Conservation (phyloP, 192 early-diverging fungal genomes). For the Oehlia diaphana region DNA sequence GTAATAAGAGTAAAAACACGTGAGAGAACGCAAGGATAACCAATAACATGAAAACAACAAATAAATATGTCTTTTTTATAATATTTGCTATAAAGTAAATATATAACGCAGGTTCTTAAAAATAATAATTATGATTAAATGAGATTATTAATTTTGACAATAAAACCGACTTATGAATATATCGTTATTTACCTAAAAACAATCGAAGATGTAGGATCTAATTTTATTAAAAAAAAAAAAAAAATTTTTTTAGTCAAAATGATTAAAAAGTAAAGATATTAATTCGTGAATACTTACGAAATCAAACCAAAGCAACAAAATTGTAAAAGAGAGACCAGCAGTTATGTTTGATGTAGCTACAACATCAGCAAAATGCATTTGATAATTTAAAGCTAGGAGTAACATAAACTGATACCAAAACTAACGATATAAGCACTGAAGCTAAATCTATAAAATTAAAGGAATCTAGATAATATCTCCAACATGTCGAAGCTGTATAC, state of each 20-base stretch:
- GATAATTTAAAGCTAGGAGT: neutral
- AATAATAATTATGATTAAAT: neutral
- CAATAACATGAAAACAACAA: neutral
- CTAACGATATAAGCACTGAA: neutral
- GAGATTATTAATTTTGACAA: too few relatives aligned
- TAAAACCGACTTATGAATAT: too few relatives aligned
- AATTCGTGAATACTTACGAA: neutral
- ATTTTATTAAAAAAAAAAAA: neutral
- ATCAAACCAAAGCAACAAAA: neutral
- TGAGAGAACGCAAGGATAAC: neutral
- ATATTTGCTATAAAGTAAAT: neutral
- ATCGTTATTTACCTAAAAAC: neutral
- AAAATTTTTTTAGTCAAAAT: neutral
- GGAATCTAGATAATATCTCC: neutral
- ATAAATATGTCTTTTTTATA: neutral
- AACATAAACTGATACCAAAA: neutral
- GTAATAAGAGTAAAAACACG: neutral
- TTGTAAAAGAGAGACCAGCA: neutral
- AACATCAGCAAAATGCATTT: neutral
- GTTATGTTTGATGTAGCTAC: neutral
- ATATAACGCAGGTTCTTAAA: neutral
- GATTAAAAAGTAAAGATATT: neutral
- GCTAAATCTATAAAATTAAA: neutral
- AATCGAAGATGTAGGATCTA: slow-evolving; percentile 1
- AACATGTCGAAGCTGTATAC: neutral